Percentiles rank a stretch among this genome's conserved stretches.
Evolutionary conservation across 345 rosid species (phyloP).

Genomic region (Ceriops zippeliana): DNA sequence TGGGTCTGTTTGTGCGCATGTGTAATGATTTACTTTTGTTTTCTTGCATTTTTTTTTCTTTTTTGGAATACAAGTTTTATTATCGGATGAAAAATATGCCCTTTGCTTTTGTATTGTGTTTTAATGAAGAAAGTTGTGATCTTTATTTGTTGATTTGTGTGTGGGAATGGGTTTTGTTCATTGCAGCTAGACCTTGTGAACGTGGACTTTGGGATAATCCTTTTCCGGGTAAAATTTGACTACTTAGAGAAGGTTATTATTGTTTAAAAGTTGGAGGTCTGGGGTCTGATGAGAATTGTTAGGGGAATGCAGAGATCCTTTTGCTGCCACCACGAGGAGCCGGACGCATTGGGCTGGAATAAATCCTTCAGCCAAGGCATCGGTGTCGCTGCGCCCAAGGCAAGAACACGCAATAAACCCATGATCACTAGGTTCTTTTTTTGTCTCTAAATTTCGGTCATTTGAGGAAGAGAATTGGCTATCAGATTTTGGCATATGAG

Average conservation of each 20-base stretch:
- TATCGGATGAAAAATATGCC: background rate
- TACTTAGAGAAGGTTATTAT: conserved; percentile 57
- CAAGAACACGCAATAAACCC: conserved; percentile 80
- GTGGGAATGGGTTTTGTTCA: conserved; percentile 34
- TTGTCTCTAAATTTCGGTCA: conserved; percentile 33
- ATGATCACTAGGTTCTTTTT: conserved; percentile 31
- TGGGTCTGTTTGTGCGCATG: background rate
- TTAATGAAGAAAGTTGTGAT: conserved; percentile 1
- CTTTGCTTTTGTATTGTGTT: conserved; percentile 5
- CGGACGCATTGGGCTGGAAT: conserved; percentile 67
- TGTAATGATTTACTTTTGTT: conserved; percentile 3
- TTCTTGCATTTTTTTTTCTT: conserved; percentile 14
- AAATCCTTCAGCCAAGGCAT: conserved; percentile 81
- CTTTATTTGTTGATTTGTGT: conserved; percentile 25
- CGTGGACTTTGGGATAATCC: conserved; percentile 35
- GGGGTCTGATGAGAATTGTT: conserved; percentile 90
- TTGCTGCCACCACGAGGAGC: conserved; percentile 45
- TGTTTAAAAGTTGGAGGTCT: conserved; percentile 58
- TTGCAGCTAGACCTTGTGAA: conserved; percentile 53
- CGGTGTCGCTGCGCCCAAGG: conserved; percentile 75
- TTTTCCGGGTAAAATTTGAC: conserved; percentile 46
- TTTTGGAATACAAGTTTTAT: conserved; percentile 3
- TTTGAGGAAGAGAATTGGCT: conserved; percentile 19
- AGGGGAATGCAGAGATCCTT: conserved; percentile 99
- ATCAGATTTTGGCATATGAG: conserved; percentile 15